These are phyloP conservation scores for Phytophthora chlamydospora DNA, from an alignment of 352 stramenopile genomes.

Conservation along the genomic window DNA sequence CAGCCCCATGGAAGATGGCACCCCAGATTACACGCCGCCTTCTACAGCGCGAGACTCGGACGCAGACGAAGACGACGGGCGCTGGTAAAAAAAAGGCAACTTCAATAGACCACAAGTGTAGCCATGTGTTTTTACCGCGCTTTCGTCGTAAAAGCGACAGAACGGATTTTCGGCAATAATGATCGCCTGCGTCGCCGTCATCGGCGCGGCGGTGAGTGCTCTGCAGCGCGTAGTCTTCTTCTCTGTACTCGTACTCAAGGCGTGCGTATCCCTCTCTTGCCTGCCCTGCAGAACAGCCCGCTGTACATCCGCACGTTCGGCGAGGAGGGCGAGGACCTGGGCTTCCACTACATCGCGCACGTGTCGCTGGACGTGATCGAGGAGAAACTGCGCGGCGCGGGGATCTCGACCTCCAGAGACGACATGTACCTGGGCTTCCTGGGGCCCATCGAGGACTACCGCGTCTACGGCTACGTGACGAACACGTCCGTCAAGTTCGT, in stretches of 20 bases:
- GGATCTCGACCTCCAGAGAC: conserved; percentile 63
- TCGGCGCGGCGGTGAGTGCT: conserved; percentile 73
- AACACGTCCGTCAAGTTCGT: conserved; percentile 89
- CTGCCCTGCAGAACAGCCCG: conserved; percentile 62
- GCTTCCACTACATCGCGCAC: conserved; percentile 89
- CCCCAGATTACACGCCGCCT: conserved; percentile 32
- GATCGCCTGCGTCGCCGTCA: conserved; percentile 84
- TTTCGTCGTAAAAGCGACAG: no score
- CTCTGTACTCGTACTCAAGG: background rate
- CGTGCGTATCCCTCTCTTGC: background rate
- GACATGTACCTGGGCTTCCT: conserved; percentile 90
- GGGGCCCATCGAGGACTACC: conserved; percentile 85
- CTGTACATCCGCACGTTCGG: conserved; percentile 86
- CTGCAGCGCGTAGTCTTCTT: background rate
- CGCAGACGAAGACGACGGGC: conserved; percentile 15
- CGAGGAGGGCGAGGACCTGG: conserved; percentile 80
- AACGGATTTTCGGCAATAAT: conserved; percentile 36
- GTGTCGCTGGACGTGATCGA: conserved; percentile 87
- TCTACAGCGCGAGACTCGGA: conserved; percentile 32
- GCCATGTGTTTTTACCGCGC: no score
- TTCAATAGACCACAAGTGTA: conserved; percentile 17
- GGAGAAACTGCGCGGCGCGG: conserved; percentile 66
- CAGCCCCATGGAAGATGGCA: conserved; percentile 5
- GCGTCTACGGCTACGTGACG: conserved; percentile 87
- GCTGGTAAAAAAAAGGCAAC: conserved; percentile 18